Conservation (phyloP, 192 early-diverging fungal species). For the Rhizophagus clarus region DNA sequence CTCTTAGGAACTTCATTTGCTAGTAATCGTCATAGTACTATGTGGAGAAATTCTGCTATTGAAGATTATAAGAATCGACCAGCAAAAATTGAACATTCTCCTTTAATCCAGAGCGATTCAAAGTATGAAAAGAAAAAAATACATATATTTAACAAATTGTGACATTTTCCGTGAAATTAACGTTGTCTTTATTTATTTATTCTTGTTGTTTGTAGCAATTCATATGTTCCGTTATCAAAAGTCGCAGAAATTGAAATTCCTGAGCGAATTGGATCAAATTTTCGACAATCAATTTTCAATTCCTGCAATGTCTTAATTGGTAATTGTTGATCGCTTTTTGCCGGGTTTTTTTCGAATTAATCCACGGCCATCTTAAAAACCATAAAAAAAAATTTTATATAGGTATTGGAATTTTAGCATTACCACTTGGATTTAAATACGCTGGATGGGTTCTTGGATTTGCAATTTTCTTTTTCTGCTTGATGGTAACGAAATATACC, state of each 20-base stretch:
- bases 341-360: background rate
- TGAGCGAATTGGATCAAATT: slow-evolving; percentile 38
- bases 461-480: slow-evolving; percentile 48
- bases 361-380: background rate
- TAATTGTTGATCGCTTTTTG: background rate
- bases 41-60: background rate
- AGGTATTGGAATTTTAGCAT: slow-evolving; percentile 64
- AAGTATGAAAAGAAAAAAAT: background rate
- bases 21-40: background rate
- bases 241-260: background rate
- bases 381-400: too few relatives aligned
- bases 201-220: background rate
- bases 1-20: background rate
- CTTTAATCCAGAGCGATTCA: background rate
- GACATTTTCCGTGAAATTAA: background rate
- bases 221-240: background rate
- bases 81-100: background rate
- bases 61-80: background rate
- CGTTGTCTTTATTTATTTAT: too few relatives aligned
- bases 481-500: slow-evolving; percentile 50
- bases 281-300: slow-evolving; percentile 55
- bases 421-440: slow-evolving; percentile 60
- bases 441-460: slow-evolving; percentile 66
- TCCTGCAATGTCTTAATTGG: slow-evolving; percentile 61
- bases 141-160: too few relatives aligned